phyloP scores from a whole-genome alignment of 116 monocot genomes.

The Phalaenopsis hybrid region DNA sequence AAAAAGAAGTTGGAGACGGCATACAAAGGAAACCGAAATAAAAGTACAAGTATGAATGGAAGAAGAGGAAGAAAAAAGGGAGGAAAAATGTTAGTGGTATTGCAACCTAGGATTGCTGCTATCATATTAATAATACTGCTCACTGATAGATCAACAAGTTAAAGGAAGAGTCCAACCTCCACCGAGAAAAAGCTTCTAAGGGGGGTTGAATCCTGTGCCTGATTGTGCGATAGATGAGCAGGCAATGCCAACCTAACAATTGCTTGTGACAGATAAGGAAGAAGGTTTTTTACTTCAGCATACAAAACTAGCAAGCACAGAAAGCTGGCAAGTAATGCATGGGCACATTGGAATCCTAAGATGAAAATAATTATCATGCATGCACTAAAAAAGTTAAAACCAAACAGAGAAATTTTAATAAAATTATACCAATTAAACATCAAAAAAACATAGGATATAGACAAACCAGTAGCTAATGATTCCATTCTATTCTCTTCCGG shows the following conservation, averaged over 20 bases:
- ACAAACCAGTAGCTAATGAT: slow-evolving; percentile 11
- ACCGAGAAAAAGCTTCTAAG: background rate
- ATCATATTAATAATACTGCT: background rate
- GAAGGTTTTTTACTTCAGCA: background rate
- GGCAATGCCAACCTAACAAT: background rate
- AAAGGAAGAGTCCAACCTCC: background rate
- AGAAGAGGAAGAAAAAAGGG: no score
- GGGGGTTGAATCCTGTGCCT: background rate
- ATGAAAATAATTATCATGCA: slow-evolving; percentile 2
- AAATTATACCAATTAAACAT: background rate
- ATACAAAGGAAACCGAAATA: no score
- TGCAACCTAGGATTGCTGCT: background rate
- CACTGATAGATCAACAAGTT: background rate
- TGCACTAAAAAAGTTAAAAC: background rate
- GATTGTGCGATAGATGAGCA: background rate
- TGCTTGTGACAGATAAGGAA: background rate
- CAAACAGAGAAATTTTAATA: background rate
- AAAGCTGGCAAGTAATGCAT: background rate
- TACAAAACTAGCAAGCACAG: background rate
- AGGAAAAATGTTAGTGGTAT: no score
- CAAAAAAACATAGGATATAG: background rate
- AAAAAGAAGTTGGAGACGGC: no score
- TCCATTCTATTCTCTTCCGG: slow-evolving; percentile 29
- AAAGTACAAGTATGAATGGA: no score
- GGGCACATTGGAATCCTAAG: background rate